Conservation (phyloP, 192 early-diverging fungal genomes). For the Obelidium mucronatum region DNA sequence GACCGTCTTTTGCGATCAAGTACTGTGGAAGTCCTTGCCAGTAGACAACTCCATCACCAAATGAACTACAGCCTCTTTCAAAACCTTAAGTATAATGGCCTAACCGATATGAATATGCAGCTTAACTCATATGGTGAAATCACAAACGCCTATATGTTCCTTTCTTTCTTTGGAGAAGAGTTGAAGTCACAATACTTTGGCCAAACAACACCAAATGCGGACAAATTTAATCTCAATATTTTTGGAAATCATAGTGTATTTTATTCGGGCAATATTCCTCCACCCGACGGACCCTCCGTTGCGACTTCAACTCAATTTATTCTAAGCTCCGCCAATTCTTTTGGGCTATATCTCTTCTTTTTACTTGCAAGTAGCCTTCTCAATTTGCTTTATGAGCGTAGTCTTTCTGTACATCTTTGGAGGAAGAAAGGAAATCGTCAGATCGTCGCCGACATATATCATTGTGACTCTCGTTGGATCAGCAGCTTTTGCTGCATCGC, state of each 20-base stretch:
- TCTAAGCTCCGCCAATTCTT: no score
- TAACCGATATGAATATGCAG: neutral
- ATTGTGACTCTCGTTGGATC: no score
- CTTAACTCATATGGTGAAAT: neutral
- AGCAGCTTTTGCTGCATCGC: no score
- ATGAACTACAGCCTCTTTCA: constrained; percentile 10
- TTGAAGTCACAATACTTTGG: neutral
- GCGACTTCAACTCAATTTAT: no score
- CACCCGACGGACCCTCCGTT: neutral
- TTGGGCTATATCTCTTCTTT: no score
- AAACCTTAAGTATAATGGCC: neutral
- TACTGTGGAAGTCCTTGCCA: constrained; percentile 3
- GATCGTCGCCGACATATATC: no score
- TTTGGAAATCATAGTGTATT: neutral
- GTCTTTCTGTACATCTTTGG: no score
- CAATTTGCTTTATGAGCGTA: no score
- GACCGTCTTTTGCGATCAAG: neutral
- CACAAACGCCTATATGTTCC: neutral
- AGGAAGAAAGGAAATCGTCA: no score
- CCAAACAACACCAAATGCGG: neutral
- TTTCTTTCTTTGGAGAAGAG: neutral
- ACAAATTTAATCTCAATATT: neutral
- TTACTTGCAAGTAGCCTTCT: no score
- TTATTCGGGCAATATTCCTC: neutral
- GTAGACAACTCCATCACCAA: neutral